Evolutionary conservation across 768 basidiomycete species (phyloP).

Genomic region (Boletus subcaerulescens): DNA sequence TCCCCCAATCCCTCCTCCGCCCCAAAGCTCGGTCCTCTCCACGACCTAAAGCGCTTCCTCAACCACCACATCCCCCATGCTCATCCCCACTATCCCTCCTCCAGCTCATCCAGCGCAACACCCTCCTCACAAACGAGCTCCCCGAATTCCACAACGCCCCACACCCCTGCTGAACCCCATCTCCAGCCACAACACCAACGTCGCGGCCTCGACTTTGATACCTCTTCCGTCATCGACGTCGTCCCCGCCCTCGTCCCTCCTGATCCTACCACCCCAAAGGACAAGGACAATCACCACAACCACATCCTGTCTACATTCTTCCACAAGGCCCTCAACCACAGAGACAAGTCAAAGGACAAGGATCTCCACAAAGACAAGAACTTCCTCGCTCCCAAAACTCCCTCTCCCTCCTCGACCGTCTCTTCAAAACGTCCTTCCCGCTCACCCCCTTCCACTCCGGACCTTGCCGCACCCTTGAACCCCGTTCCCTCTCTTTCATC

Average conservation of each 20-base stretch:
- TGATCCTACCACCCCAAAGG: slow-evolving; percentile 19
- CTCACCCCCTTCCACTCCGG: slow-evolving; percentile 25
- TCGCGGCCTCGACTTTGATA: slow-evolving; percentile 36
- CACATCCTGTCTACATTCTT: slow-evolving; percentile 33
- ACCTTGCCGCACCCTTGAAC: slow-evolving; percentile 25
- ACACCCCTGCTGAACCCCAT: slow-evolving; percentile 31
- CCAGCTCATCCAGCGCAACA: slow-evolving; percentile 18
- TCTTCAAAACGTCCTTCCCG: slow-evolving; percentile 30
- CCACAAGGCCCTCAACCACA: slow-evolving; percentile 34
- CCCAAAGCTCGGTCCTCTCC: slow-evolving; percentile 64
- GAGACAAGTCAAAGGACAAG: slow-evolving; percentile 23
- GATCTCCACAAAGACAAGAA: slow-evolving; percentile 1
- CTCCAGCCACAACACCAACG: slow-evolving; percentile 36
- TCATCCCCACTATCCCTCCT: slow-evolving; percentile 25
- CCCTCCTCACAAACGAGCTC: slow-evolving; percentile 28
- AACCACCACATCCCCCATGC: slow-evolving; percentile 82
- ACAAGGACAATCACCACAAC: slow-evolving; percentile 21
- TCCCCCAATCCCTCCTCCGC: not conserved
- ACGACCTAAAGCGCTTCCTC: slow-evolving; percentile 93
- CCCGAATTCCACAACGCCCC: slow-evolving; percentile 22
- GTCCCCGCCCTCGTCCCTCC: slow-evolving; percentile 25
- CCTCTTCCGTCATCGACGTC: slow-evolving; percentile 30
- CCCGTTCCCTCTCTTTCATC: slow-evolving; percentile 65
- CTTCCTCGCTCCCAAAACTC: slow-evolving; percentile 23
- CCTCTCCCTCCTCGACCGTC: slow-evolving; percentile 31